Conservation (phyloP, 345 rosid species). For the Acer yangbiense region DNA sequence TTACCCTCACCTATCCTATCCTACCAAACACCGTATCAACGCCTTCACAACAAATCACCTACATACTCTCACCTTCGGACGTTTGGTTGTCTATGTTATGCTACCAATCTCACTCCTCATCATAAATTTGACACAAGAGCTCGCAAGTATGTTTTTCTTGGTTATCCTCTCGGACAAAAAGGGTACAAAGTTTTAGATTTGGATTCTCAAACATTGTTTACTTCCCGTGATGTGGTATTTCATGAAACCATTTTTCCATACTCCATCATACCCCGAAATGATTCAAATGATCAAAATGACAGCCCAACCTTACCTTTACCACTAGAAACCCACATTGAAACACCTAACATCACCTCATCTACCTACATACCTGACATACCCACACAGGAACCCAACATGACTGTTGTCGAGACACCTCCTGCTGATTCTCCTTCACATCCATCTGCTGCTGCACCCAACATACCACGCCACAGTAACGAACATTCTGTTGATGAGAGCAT, state of each 20-base stretch:
- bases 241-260: background rate
- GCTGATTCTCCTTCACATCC: too few species aligned
- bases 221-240: background rate
- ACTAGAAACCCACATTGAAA: too few species aligned
- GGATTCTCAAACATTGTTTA: background rate
- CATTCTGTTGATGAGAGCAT: too few species aligned
- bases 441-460: too few species aligned
- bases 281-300: background rate
- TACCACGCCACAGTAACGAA: too few species aligned
- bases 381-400: too few species aligned
- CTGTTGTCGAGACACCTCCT: too few species aligned
- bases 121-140: conserved; percentile 1
- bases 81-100: background rate
- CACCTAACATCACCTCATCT: too few species aligned
- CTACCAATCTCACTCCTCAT: background rate
- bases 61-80: background rate
- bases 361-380: too few species aligned
- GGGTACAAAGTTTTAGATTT: background rate
- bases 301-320: background rate
- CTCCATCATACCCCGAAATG: background rate
- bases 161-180: conserved; percentile 3
- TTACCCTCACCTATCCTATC: background rate
- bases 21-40: background rate
- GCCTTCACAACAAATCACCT: background rate
- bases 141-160: background rate